Evolutionary conservation across 2,329 filamentous ascomycete species (phyloP).

Genomic region (Beauveria rudraprayagi): DNA sequence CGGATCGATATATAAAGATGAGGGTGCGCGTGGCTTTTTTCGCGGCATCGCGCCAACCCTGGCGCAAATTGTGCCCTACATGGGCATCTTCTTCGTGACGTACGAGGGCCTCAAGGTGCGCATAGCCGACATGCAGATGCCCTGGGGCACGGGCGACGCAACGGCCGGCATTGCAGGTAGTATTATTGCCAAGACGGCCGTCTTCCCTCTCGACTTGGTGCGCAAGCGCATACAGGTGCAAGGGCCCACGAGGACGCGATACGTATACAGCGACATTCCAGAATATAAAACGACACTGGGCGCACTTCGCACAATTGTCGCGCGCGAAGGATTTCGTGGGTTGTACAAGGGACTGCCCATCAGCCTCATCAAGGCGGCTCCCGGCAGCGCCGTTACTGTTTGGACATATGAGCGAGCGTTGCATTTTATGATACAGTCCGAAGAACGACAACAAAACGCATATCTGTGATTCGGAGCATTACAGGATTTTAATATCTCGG

Average conservation of each 20-base stretch:
- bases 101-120: slow-evolving; percentile 70
- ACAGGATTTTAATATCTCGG: neutral
- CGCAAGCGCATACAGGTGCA: slow-evolving; percentile 93
- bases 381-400: slow-evolving; percentile 85
- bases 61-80: slow-evolving; percentile 86
- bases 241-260: slow-evolving; percentile 70
- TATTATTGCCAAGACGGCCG: slow-evolving; percentile 74
- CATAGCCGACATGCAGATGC: slow-evolving; percentile 47
- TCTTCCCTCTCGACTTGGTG: slow-evolving; percentile 89
- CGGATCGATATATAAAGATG: slow-evolving; percentile 61
- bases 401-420: slow-evolving; percentile 86
- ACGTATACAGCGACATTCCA: slow-evolving; percentile 83
- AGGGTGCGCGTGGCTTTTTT: slow-evolving; percentile 78
- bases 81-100: slow-evolving; percentile 89
- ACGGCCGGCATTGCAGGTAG: slow-evolving; percentile 73
- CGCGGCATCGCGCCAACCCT: slow-evolving; percentile 75
- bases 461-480: neutral
- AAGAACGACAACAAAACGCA: slow-evolving; percentile 22
- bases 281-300: slow-evolving; percentile 62
- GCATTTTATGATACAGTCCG: slow-evolving; percentile 42
- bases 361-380: slow-evolving; percentile 85
- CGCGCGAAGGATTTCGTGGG: slow-evolving; percentile 66
- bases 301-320: slow-evolving; percentile 61
- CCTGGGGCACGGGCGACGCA: slow-evolving; percentile 74
- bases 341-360: slow-evolving; percentile 84